These are phyloP conservation scores for Penicillium tannophilum DNA, from an alignment of 495 filamentous ascomycete genomes.

Conservation along the genomic window DNA sequence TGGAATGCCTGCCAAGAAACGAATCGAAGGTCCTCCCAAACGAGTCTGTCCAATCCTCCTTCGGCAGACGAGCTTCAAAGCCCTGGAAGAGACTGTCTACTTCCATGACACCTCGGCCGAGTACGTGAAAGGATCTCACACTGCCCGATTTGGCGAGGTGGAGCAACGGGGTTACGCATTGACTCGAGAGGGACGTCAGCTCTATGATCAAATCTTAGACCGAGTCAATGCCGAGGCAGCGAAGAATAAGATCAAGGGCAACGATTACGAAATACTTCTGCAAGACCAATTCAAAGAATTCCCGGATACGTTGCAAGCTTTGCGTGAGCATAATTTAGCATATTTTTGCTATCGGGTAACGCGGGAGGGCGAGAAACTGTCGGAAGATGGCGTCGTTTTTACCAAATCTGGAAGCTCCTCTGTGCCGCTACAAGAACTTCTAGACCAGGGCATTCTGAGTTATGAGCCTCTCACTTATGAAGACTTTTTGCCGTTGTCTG, in stretches of 20 bases:
- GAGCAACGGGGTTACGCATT: conserved; percentile 47
- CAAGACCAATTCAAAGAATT: conserved; percentile 29
- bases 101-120: conserved; percentile 24
- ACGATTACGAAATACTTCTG: conserved; percentile 26
- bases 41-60: conserved; percentile 40
- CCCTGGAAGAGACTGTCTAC: conserved; percentile 40
- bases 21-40: conserved; percentile 44
- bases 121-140: conserved; percentile 38
- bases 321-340: conserved; percentile 32
- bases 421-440: conserved; percentile 22
- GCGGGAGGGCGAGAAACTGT: conserved; percentile 6
- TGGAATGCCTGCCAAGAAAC: conserved; percentile 41
- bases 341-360: conserved; percentile 35
- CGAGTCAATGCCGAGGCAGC: conserved; percentile 24
- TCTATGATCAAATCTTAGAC: conserved; percentile 42
- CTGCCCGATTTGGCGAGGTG: conserved; percentile 47
- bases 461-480: conserved; percentile 45
- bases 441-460: conserved; percentile 24
- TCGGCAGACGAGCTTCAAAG: conserved; percentile 48
- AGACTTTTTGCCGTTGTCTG: conserved; percentile 46
- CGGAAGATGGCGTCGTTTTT: neutral
- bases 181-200: conserved; percentile 37
- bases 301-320: conserved; percentile 31
- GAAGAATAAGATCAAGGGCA: conserved; percentile 4
- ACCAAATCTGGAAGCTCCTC: neutral